Conservation (phyloP, 257 asterid species). For the Petrea volubilis region DNA sequence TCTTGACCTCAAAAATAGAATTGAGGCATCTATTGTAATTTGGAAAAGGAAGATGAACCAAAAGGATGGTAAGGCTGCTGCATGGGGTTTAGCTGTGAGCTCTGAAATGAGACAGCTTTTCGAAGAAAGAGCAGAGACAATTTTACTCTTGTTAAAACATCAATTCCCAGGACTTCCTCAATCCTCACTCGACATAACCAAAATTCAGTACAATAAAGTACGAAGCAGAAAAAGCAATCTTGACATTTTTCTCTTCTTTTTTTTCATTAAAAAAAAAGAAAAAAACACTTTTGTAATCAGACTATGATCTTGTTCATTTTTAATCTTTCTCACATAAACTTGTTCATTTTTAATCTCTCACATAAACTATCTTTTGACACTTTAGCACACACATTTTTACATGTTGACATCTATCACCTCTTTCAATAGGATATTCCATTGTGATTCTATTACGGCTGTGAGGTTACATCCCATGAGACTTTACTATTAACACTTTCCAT, state of each 20-base stretch:
- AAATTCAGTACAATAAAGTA: constrained; percentile 75
- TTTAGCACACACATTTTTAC: no score
- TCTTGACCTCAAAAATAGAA: constrained; percentile 81
- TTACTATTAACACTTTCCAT: no score
- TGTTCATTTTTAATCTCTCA: no score
- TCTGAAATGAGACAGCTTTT: constrained; percentile 81
- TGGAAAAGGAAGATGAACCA: constrained; percentile 79
- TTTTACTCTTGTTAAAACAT: constrained; percentile 69
- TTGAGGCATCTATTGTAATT: constrained; percentile 85
- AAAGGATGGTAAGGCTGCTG: constrained; percentile 60
- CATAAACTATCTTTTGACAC: no score
- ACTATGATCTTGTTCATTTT: no score
- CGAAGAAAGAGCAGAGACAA: constrained; percentile 82
- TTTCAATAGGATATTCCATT: no score
- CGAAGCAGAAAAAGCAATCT: not conserved
- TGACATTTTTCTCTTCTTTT: not conserved
- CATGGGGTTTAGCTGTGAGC: constrained; percentile 76
- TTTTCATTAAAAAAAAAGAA: no score
- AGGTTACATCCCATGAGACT: no score
- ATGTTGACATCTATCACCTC: no score
- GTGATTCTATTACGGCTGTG: no score
- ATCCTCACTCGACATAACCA: constrained; percentile 84
- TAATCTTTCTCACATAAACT: no score
- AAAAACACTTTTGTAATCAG: no score
- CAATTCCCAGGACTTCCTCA: constrained; percentile 80